These are phyloP conservation scores for Murraya koenigii DNA, from an alignment of 345 rosid genomes.

Conservation along the genomic window DNA sequence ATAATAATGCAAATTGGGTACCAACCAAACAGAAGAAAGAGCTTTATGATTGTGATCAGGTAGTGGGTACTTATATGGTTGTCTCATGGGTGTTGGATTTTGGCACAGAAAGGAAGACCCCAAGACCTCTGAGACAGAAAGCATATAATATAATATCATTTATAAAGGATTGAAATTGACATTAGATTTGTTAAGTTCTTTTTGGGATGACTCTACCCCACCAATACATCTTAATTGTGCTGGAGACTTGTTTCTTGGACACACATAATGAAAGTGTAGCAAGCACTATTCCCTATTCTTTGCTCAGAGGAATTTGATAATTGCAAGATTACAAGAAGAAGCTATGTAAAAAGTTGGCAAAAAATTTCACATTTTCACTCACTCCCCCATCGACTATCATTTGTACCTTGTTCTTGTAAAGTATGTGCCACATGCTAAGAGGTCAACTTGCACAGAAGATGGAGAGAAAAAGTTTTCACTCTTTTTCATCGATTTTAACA, in stretches of 20 bases:
- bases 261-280: not conserved
- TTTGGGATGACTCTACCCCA: not conserved
- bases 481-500: constrained; percentile 10
- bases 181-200: constrained; percentile 18
- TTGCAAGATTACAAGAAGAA: constrained; percentile 42
- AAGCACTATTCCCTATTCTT: constrained; percentile 25
- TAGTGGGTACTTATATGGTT: constrained; percentile 17
- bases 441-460: constrained; percentile 15
- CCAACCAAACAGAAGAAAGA: constrained; percentile 10
- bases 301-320: constrained; percentile 27
- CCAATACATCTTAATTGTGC: constrained; percentile 10
- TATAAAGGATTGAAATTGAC: constrained; percentile 26
- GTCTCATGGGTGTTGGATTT: constrained; percentile 47
- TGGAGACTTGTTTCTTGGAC: constrained; percentile 32
- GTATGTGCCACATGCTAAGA: constrained; percentile 16
- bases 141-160: constrained; percentile 22
- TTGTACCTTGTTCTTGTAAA: constrained; percentile 39
- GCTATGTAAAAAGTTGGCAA: constrained; percentile 14
- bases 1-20: constrained; percentile 5
- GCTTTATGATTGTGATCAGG: not conserved
- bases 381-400: constrained; percentile 42
- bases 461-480: not conserved
- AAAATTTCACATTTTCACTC: constrained; percentile 35
- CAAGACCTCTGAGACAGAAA: constrained; percentile 34
- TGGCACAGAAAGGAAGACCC: constrained; percentile 44